A percentile compares a stretch with the other conserved stretches of the same genome.
These are phyloP conservation scores for Nannizziopsis arthrosporioides DNA, from an alignment of 2,329 filamentous ascomycete genomes.

Conservation along the genomic window DNA sequence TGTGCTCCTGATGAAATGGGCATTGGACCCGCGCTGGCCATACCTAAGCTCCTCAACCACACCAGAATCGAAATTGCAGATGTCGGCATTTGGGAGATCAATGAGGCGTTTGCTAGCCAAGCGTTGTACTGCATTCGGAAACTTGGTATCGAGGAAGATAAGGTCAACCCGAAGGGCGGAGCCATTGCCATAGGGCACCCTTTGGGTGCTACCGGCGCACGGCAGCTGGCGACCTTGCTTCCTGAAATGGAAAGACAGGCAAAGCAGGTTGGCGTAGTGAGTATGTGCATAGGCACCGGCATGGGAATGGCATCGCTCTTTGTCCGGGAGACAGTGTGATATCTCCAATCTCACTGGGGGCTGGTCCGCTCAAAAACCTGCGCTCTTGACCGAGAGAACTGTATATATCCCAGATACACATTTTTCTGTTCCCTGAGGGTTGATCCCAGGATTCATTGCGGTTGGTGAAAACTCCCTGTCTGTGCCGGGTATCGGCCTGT, in stretches of 20 bases:
- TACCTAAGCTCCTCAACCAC: slow-evolving; percentile 64
- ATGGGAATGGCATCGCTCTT: slow-evolving; percentile 64
- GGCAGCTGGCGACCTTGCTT: slow-evolving; percentile 67
- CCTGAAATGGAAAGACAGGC: slow-evolving; percentile 54
- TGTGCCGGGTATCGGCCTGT: too few species aligned
- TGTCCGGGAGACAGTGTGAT: slow-evolving; percentile 44
- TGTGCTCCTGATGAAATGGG: slow-evolving; percentile 91
- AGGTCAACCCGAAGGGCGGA: slow-evolving; percentile 83
- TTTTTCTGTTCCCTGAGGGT: too few species aligned
- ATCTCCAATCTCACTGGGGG: not conserved
- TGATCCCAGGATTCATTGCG: too few species aligned
- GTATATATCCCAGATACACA: slow-evolving; percentile 1
- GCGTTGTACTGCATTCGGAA: slow-evolving; percentile 59
- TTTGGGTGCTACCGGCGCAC: slow-evolving; percentile 73
- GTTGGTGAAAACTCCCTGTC: too few species aligned
- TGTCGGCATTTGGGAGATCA: slow-evolving; percentile 82
- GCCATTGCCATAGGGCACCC: slow-evolving; percentile 92
- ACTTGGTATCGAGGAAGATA: slow-evolving; percentile 47
- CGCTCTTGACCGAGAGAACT: too few species aligned
- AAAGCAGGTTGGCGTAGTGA: slow-evolving; percentile 69
- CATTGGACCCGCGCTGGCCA: slow-evolving; percentile 72
- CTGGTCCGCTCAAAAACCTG: not conserved
- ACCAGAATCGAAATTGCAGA: slow-evolving; percentile 57
- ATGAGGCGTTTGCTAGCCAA: slow-evolving; percentile 62
- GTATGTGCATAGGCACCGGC: slow-evolving; percentile 80